A percentile compares a stretch with the other conserved stretches of the same genome.
phyloP scores from a whole-genome alignment of 345 rosid species.

The Cardamine occulta region DNA sequence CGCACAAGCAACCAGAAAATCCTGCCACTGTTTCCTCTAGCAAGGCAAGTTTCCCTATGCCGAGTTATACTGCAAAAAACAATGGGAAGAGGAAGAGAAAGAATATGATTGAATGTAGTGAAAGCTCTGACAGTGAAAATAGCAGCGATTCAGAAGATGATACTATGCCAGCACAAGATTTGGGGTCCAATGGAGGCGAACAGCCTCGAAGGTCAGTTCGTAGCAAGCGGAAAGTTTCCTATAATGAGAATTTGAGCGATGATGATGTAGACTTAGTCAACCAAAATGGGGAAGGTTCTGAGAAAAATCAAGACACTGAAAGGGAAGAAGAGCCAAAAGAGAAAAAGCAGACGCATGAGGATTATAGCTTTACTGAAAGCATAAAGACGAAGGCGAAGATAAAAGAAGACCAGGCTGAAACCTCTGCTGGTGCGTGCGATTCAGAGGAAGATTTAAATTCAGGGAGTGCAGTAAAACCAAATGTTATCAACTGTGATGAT shows the following conservation, averaged over 20 bases:
- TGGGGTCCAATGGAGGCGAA: constrained; percentile 44
- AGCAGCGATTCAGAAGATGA: constrained; percentile 60
- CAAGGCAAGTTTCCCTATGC: constrained; percentile 26
- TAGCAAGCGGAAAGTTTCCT: constrained; percentile 66
- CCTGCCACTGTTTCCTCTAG: constrained; percentile 41
- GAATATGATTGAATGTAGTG: constrained; percentile 59
- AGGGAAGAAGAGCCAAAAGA: constrained; percentile 29
- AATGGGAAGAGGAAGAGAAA: constrained; percentile 57
- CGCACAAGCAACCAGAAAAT: constrained; percentile 43
- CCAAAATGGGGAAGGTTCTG: constrained; percentile 37
- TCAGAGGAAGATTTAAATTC: constrained; percentile 40
- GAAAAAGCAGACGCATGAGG: constrained; percentile 27
- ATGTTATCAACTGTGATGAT: constrained; percentile 53
- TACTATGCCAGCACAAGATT: constrained; percentile 44
- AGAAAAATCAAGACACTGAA: constrained; percentile 30
- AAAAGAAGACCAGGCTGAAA: constrained; percentile 39
- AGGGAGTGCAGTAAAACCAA: constrained; percentile 41
- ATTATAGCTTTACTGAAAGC: constrained; percentile 26
- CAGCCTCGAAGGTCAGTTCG: constrained; percentile 74
- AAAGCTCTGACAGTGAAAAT: constrained; percentile 57
- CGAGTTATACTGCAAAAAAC: constrained; percentile 48
- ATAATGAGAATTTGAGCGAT: constrained; percentile 70
- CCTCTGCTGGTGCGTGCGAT: constrained; percentile 24
- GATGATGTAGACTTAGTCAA: constrained; percentile 52
- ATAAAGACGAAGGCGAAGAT: constrained; percentile 29